phyloP scores from a whole-genome alignment of 2,329 filamentous ascomycete genomes.

The Aspergillus spinulosporus region DNA sequence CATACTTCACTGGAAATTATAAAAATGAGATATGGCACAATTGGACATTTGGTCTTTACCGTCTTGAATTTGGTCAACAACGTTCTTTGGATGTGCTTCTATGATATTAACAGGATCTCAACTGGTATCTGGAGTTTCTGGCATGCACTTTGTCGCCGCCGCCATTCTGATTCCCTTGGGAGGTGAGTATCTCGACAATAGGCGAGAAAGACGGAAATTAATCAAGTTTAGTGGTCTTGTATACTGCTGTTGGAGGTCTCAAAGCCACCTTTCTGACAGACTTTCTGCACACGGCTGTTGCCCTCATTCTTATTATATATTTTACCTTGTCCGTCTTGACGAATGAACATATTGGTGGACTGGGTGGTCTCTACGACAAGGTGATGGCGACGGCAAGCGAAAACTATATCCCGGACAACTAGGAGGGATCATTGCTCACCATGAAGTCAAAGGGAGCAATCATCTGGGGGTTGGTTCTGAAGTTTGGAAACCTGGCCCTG shows the following conservation, averaged over 20 bases:
- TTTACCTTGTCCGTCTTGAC: constrained; percentile 50
- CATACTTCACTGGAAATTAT: constrained; percentile 55
- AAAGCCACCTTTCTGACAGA: constrained; percentile 54
- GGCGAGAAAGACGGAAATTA: not conserved
- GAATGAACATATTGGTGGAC: constrained; percentile 45
- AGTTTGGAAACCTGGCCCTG: constrained; percentile 52
- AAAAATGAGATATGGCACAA: constrained; percentile 48
- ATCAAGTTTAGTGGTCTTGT: constrained; percentile 42
- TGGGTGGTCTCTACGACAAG: constrained; percentile 50
- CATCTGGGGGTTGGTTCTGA: constrained; percentile 50
- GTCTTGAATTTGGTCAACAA: constrained; percentile 47
- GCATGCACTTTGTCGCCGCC: constrained; percentile 51
- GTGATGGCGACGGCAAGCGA: constrained; percentile 45
- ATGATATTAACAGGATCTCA: constrained; percentile 51
- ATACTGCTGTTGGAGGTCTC: constrained; percentile 51
- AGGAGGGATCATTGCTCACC: constrained; percentile 49
- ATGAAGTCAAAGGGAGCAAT: constrained; percentile 50
- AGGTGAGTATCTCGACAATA: constrained; percentile 31
- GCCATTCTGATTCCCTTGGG: constrained; percentile 50
- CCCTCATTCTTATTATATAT: constrained; percentile 51
- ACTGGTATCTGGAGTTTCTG: constrained; percentile 49
- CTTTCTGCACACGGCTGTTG: constrained; percentile 51
- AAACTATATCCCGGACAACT: constrained; percentile 49
- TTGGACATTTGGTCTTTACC: constrained; percentile 45
- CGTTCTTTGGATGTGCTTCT: constrained; percentile 45